Conservation (phyloP, 371 early-diverging fungal species). For the Smittium culicis region DNA sequence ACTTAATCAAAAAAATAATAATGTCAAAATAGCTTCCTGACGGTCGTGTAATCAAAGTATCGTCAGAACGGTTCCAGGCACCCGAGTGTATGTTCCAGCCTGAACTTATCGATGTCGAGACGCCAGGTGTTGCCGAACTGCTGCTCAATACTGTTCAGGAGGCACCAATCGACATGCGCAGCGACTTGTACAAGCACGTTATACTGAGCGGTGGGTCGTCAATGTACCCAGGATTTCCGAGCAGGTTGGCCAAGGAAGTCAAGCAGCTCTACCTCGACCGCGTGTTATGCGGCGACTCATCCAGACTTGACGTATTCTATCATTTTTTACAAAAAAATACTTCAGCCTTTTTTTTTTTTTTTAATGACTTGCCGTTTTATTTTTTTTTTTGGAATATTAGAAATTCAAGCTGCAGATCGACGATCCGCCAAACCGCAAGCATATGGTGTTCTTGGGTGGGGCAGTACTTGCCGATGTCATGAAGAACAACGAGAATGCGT, state of each 20-base stretch:
- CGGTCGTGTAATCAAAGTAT: slow-evolving; percentile 94
- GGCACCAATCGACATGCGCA: slow-evolving; percentile 82
- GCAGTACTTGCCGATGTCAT: slow-evolving; percentile 92
- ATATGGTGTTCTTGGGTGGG: slow-evolving; percentile 96
- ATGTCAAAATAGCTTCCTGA: slow-evolving; percentile 66
- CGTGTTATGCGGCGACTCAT: slow-evolving; percentile 65
- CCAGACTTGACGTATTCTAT: slow-evolving; percentile 41
- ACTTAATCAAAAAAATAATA: no score
- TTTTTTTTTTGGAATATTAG: no score
- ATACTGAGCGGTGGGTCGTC: slow-evolving; percentile 94
- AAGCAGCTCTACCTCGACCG: slow-evolving; percentile 86
- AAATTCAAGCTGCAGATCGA: slow-evolving; percentile 95
- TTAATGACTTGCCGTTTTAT: no score
- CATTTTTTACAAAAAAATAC: no score
- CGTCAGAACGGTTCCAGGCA: slow-evolving; percentile 93
- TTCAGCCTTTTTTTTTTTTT: no score
- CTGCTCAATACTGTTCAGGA: slow-evolving; percentile 82
- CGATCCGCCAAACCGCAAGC: slow-evolving; percentile 94
- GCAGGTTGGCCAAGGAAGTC: slow-evolving; percentile 91
- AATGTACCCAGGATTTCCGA: slow-evolving; percentile 95
- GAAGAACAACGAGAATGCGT: slow-evolving; percentile 79
- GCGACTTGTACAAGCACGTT: slow-evolving; percentile 90
- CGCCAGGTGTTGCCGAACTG: slow-evolving; percentile 85
- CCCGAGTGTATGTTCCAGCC: slow-evolving; percentile 98
- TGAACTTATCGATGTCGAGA: slow-evolving; percentile 84